phyloP scores from a whole-genome alignment of 2,329 filamentous ascomycete species.

The Pseudocercospora cruenta region DNA sequence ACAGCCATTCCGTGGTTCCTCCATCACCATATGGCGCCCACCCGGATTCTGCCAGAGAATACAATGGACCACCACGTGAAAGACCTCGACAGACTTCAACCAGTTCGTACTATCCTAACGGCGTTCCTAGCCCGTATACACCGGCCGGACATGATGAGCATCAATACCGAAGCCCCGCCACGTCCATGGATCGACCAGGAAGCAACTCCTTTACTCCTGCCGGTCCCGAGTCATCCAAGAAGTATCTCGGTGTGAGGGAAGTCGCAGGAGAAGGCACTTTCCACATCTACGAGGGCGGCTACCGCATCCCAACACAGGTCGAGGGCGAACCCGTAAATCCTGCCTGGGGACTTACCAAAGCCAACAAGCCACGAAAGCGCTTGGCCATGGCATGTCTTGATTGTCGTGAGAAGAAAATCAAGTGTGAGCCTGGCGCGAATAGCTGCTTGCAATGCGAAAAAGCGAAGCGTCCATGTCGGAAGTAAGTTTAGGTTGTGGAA shows the following conservation, averaged over 20 bases:
- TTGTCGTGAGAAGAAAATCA: slow-evolving; percentile 96
- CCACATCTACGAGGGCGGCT: slow-evolving; percentile 39
- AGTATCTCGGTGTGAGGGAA: slow-evolving; percentile 39
- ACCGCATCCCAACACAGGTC: slow-evolving; percentile 53
- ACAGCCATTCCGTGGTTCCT: slow-evolving; percentile 24
- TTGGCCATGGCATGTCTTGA: slow-evolving; percentile 91
- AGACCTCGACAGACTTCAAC: slow-evolving; percentile 27
- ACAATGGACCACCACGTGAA: slow-evolving; percentile 27
- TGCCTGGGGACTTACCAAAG: slow-evolving; percentile 91
- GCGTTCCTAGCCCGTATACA: slow-evolving; percentile 33
- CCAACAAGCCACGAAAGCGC: slow-evolving; percentile 88
- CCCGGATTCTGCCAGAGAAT: slow-evolving; percentile 28
- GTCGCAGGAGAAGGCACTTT: slow-evolving; percentile 36
- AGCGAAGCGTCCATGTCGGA: slow-evolving; percentile 81
- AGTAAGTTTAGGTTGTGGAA: slow-evolving; percentile 54
- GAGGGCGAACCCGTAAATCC: slow-evolving; percentile 87
- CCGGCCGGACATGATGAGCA: slow-evolving; percentile 26
- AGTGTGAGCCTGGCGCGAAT: slow-evolving; percentile 85
- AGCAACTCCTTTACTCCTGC: slow-evolving; percentile 23
- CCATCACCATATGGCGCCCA: slow-evolving; percentile 32
- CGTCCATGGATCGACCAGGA: slow-evolving; percentile 23
- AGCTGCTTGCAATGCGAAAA: slow-evolving; percentile 92
- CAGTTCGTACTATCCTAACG: slow-evolving; percentile 30
- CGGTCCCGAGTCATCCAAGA: slow-evolving; percentile 33
- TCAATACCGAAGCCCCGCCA: slow-evolving; percentile 26